phyloP scores from a whole-genome alignment of 2,329 filamentous ascomycete genomes.

The Coniochaeta prunicola region DNA sequence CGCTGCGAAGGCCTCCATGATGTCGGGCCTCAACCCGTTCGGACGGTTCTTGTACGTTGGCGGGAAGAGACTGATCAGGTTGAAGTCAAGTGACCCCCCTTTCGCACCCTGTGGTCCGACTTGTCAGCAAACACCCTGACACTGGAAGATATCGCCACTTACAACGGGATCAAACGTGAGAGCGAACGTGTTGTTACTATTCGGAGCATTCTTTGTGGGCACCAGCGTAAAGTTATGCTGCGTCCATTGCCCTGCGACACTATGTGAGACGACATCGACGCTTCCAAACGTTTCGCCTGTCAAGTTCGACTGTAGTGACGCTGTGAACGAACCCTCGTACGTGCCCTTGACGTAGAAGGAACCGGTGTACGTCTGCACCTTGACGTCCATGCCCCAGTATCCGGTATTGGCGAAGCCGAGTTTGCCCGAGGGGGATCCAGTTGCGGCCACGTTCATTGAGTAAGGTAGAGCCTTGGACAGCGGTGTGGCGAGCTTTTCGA shows the following conservation, averaged over 20 bases:
- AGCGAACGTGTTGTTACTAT: conserved; percentile 47
- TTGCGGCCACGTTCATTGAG: conserved; percentile 38
- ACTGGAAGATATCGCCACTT: conserved; percentile 9
- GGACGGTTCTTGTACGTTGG: conserved; percentile 49
- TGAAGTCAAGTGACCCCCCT: conserved; percentile 43
- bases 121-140: neutral
- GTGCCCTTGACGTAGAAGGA: conserved; percentile 46
- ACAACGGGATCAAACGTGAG: conserved; percentile 41
- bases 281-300: conserved; percentile 36
- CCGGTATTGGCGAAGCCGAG: conserved; percentile 46
- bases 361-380: conserved; percentile 36
- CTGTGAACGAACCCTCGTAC: conserved; percentile 39
- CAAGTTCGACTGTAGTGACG: conserved; percentile 35
- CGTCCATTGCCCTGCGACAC: conserved; percentile 35
- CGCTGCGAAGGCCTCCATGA: conserved; percentile 43
- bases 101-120: conserved; percentile 20
- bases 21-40: conserved; percentile 51
- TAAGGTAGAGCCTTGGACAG: conserved; percentile 44
- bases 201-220: conserved; percentile 38
- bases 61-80: conserved; percentile 52
- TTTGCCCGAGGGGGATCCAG: conserved; percentile 15
- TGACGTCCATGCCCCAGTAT: conserved; percentile 51
- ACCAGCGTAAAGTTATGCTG: conserved; percentile 41
- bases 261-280: conserved; percentile 36
- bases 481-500: conserved; percentile 38